Conservation (phyloP, 108 stramenopile genomes). For the Skeletonema marinoi region DNA sequence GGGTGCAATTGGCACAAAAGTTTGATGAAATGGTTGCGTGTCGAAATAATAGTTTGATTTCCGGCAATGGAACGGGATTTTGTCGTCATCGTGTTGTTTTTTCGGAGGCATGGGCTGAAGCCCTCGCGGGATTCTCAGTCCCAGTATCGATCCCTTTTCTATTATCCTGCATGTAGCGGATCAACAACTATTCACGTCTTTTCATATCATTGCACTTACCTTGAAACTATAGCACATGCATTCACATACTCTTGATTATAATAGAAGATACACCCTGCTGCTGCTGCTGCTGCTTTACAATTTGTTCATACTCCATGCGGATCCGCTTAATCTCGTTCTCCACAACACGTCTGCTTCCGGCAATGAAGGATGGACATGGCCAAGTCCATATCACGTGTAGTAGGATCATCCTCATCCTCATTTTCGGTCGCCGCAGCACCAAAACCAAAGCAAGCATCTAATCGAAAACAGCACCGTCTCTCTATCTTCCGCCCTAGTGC, state of each 20-base stretch:
- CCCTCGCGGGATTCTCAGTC: not conserved
- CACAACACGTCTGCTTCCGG: slow-evolving; percentile 17
- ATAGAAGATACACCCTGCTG: not conserved
- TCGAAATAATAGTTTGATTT: not conserved
- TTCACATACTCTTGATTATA: slow-evolving; percentile 28
- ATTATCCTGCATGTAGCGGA: no score
- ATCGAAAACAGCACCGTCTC: no score
- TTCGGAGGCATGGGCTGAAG: slow-evolving; percentile 24
- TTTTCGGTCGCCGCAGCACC: no score
- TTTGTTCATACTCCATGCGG: slow-evolving; percentile 5
- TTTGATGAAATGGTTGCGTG: slow-evolving; percentile 39
- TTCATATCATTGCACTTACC: not conserved
- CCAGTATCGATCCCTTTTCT: not conserved
- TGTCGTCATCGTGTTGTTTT: slow-evolving; percentile 7
- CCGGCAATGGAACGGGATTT: not conserved
- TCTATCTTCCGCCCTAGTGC: no score
- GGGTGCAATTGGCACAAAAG: slow-evolving; percentile 29
- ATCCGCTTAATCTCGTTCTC: slow-evolving; percentile 20
- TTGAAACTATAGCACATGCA: slow-evolving; percentile 9
- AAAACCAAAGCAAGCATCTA: no score
- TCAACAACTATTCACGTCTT: no score
- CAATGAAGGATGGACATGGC: no score
- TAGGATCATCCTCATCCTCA: no score
- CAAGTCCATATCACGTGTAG: no score
- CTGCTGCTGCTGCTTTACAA: not conserved